A percentile compares a stretch with the other conserved stretches of the same genome.
phyloP scores from a whole-genome alignment of 2,329 filamentous ascomycete genomes.

The Aspergillus tubingensis region DNA sequence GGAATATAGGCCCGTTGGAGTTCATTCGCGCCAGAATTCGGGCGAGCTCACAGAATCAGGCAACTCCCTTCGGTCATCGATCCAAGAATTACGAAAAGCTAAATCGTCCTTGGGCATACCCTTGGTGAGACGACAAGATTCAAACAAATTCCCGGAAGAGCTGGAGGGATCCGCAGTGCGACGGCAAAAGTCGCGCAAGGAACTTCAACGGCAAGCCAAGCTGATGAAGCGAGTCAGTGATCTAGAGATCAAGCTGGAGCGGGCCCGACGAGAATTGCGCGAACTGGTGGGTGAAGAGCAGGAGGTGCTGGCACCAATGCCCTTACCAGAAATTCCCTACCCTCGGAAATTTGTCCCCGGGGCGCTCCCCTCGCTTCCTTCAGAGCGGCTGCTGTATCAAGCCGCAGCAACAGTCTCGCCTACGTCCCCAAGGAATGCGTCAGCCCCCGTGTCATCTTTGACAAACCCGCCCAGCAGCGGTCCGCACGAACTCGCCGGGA shows the following conservation, averaged over 20 bases:
- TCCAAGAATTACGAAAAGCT: constrained; percentile 40
- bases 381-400: constrained; percentile 46
- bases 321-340: constrained; percentile 32
- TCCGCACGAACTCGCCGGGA: neutral
- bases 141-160: constrained; percentile 32
- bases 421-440: constrained; percentile 7
- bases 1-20: constrained; percentile 22
- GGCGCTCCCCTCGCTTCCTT: constrained; percentile 47
- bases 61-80: constrained; percentile 34
- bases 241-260: constrained; percentile 59
- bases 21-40: constrained; percentile 21
- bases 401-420: constrained; percentile 17
- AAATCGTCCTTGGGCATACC: constrained; percentile 34
- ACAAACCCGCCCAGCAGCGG: neutral
- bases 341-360: constrained; percentile 45
- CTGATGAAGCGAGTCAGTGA: constrained; percentile 62
- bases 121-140: constrained; percentile 31
- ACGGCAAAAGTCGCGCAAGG: constrained; percentile 56
- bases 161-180: constrained; percentile 38
- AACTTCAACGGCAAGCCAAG: constrained; percentile 59
- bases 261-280: constrained; percentile 57
- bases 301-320: constrained; percentile 19
- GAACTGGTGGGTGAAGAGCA: constrained; percentile 46
- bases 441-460: constrained; percentile 13
- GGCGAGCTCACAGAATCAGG: constrained; percentile 21